phyloP scores from a whole-genome alignment of 2,329 filamentous ascomycete genomes.

The Alternaria conjuncta region DNA sequence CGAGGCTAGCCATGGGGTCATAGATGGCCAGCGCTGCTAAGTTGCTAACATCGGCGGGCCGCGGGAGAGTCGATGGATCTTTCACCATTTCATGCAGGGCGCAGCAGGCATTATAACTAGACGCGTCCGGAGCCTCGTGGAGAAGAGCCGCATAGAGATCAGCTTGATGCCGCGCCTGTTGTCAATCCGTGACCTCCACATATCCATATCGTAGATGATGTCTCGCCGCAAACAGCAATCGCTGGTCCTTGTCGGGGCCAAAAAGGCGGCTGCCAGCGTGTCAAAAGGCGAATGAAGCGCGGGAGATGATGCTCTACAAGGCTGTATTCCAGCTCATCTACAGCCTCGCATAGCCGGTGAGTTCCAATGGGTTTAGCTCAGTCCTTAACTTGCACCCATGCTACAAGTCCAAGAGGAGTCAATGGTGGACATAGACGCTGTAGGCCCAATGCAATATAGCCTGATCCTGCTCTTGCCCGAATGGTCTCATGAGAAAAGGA shows the following conservation, averaged over 20 bases:
- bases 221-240: background rate
- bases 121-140: background rate
- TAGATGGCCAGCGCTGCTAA: background rate
- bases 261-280: background rate
- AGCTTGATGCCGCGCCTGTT: background rate
- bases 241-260: background rate
- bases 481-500: background rate
- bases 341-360: conserved; percentile 10
- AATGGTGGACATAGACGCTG: background rate
- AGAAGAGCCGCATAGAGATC: background rate
- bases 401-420: background rate
- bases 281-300: background rate
- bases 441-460: no score
- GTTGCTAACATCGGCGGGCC: background rate
- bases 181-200: background rate
- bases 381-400: background rate
- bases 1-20: background rate
- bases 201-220: background rate
- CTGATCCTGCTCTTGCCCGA: background rate
- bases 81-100: background rate
- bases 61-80: background rate
- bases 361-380: conserved; percentile 9
- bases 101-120: background rate
- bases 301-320: background rate
- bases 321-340: background rate